Percentiles rank a stretch among this genome's conserved stretches.
phyloP scores from a whole-genome alignment of 2,329 filamentous ascomycete genomes.

The Bretziella fagacearum region DNA sequence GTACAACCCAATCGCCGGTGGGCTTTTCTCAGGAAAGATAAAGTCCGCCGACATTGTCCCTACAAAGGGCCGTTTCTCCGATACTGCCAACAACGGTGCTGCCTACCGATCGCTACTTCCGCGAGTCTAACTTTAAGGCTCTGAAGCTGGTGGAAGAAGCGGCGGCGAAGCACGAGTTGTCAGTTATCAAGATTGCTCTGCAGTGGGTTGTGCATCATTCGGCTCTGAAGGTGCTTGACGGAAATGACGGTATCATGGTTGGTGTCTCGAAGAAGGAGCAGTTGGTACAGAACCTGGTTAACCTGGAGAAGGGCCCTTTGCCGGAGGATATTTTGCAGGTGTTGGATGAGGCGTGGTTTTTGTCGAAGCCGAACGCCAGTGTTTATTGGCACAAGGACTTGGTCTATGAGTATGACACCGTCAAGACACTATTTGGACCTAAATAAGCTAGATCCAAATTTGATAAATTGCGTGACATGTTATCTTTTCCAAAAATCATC shows the following conservation, averaged over 20 bases:
- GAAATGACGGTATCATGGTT: constrained; percentile 43
- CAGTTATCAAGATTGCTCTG: constrained; percentile 54
- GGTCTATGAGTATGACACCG: constrained; percentile 49
- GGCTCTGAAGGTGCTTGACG: constrained; percentile 32
- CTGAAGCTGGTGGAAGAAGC: constrained; percentile 51
- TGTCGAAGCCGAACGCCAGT: constrained; percentile 41
- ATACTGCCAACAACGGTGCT: constrained; percentile 33
- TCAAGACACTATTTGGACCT: constrained; percentile 38
- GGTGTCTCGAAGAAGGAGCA: constrained; percentile 41
- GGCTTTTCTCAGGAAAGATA: constrained; percentile 66
- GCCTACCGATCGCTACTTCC: constrained; percentile 59
- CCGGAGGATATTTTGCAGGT: constrained; percentile 59
- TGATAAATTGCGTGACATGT: too few relatives aligned
- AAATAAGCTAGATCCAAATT: constrained; percentile 18
- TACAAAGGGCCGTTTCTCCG: constrained; percentile 52
- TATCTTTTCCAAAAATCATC: too few relatives aligned
- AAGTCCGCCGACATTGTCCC: constrained; percentile 47
- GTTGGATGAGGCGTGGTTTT: constrained; percentile 61
- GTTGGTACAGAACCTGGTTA: constrained; percentile 38
- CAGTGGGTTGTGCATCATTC: constrained; percentile 62
- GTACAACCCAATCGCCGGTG: constrained; percentile 70
- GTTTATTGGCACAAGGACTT: constrained; percentile 44
- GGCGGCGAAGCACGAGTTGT: constrained; percentile 48
- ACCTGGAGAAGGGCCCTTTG: constrained; percentile 51
- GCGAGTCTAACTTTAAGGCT: constrained; percentile 45